phyloP scores from a whole-genome alignment of 2,329 filamentous ascomycete species.

The Lachnellula subtilissima region DNA sequence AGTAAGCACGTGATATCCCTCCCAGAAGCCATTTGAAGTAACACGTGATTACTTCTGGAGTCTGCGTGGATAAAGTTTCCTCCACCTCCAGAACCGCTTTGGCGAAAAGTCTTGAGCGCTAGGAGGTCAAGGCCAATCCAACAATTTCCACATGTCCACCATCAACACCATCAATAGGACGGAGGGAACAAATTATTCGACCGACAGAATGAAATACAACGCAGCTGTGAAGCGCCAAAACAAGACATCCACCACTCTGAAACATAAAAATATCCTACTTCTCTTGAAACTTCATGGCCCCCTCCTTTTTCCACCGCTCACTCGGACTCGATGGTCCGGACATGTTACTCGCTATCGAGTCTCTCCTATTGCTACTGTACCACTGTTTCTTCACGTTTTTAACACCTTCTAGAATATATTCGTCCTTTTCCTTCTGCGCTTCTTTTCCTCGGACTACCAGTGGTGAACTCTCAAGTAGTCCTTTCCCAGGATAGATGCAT shows the following conservation, averaged over 20 bases:
- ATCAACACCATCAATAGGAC: too few relatives aligned
- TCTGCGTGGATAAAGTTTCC: too few relatives aligned
- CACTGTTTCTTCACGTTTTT: background rate
- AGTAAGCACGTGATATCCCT: too few relatives aligned
- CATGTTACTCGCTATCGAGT: conserved; percentile 3
- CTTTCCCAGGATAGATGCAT: conserved; percentile 9
- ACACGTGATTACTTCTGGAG: too few relatives aligned
- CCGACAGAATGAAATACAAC: too few relatives aligned
- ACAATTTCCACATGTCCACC: too few relatives aligned
- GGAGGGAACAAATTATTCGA: too few relatives aligned
- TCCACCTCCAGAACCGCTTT: too few relatives aligned
- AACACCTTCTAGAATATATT: background rate
- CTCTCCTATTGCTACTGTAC: background rate
- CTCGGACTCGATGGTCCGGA: conserved; percentile 10
- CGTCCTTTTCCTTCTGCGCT: background rate
- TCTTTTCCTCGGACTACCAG: conserved; percentile 12
- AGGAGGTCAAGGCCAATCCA: too few relatives aligned
- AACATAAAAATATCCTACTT: background rate
- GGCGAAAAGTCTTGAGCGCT: too few relatives aligned
- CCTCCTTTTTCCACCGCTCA: background rate
- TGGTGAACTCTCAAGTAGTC: conserved; percentile 11
- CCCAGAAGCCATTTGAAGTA: too few relatives aligned
- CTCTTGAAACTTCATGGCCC: background rate
- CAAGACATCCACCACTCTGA: background rate
- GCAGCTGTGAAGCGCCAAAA: background rate